Conservation (phyloP, 768 basidiomycete genomes). For the Boletus bicolor region DNA sequence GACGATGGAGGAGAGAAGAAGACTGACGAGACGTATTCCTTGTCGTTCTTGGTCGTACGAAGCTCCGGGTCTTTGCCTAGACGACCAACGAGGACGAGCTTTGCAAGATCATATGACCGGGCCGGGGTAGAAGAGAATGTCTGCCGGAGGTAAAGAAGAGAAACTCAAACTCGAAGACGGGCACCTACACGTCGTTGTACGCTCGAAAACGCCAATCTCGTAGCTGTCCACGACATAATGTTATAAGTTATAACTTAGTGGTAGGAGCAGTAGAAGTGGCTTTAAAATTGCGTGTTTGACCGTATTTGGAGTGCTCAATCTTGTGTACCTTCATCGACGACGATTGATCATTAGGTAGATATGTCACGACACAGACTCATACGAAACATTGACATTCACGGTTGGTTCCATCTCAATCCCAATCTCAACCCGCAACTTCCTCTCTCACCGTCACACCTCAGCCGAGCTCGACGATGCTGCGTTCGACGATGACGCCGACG, state of each 20-base stretch:
- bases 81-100: constrained; percentile 73
- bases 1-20: background rate
- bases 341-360: constrained; percentile 6
- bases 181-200: constrained; percentile 47
- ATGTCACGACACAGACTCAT: constrained; percentile 93
- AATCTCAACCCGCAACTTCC: background rate
- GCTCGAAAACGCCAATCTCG: constrained; percentile 45
- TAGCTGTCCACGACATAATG: constrained; percentile 43
- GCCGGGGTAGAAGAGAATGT: constrained; percentile 60
- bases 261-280: background rate
- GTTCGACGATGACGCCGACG: constrained; percentile 73
- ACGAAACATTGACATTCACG: constrained; percentile 78
- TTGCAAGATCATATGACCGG: constrained; percentile 62
- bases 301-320: constrained; percentile 16
- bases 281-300: constrained; percentile 10
- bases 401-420: constrained; percentile 32
- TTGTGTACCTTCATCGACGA: background rate
- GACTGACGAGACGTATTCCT: constrained; percentile 73
- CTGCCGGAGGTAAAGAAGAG: constrained; percentile 32
- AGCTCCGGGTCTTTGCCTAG: constrained; percentile 70
- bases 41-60: constrained; percentile 65
- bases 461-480: constrained; percentile 86
- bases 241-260: constrained; percentile 18
- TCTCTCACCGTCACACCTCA: constrained; percentile 28
- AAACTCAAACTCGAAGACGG: background rate